A percentile compares a stretch with the other conserved stretches of the same genome.
Evolutionary conservation across 169 alveolate genomes (phyloP).

Genomic region (Perkinsus olseni): DNA sequence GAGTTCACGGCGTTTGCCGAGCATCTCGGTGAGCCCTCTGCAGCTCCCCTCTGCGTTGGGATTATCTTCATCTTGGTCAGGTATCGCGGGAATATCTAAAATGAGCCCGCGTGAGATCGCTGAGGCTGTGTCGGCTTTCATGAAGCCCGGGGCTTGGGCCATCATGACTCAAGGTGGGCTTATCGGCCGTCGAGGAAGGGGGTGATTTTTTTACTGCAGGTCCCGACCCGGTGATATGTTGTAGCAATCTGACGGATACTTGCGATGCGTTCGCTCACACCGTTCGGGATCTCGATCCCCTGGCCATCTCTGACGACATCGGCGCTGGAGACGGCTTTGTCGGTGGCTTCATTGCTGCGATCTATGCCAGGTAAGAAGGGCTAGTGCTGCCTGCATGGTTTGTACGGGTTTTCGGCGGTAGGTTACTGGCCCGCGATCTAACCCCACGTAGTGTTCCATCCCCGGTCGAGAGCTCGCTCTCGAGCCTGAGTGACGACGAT

Average conservation of each 20-base stretch:
- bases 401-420: background rate
- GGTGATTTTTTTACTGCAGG: background rate
- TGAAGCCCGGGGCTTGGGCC: background rate
- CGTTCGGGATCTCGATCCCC: background rate
- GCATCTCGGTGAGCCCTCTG: background rate
- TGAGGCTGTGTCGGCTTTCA: background rate
- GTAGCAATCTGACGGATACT: background rate
- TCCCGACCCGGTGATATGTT: background rate
- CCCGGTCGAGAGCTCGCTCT: background rate
- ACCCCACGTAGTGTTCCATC: background rate
- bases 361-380: background rate
- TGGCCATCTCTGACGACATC: background rate
- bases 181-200: background rate
- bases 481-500: background rate
- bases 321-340: background rate
- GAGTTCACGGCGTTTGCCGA: background rate
- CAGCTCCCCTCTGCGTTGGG: background rate
- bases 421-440: background rate
- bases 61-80: background rate
- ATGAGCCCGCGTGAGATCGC: background rate
- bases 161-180: background rate
- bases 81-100: background rate
- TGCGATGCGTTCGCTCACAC: background rate
- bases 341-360: background rate
- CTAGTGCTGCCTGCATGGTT: background rate